Percentiles rank a stretch among this genome's conserved stretches.
These are phyloP conservation scores for Tetragonia tetragonoides DNA, from an alignment of 148 eudicot species.

Conservation along the genomic window DNA sequence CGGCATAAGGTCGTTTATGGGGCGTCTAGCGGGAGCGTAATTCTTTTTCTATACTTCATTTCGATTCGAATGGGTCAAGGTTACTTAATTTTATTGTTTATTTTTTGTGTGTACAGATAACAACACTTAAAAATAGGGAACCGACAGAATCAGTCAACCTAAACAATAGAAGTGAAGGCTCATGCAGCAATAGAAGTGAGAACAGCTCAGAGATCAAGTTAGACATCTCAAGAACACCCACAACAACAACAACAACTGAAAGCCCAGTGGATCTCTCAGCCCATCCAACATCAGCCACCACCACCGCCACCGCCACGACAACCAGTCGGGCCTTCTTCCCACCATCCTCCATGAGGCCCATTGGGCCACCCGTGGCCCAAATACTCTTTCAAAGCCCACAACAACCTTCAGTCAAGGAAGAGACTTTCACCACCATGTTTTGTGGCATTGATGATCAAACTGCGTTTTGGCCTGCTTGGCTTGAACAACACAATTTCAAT, in stretches of 20 bases:
- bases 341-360: slow-evolving; percentile 49
- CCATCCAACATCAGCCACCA: slow-evolving; percentile 23
- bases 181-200: slow-evolving; percentile 78
- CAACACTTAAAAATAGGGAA: slow-evolving; percentile 64
- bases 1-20: too few relatives aligned
- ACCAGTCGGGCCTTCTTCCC: slow-evolving; percentile 52
- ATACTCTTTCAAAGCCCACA: slow-evolving; percentile 51
- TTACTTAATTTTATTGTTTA: not conserved
- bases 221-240: slow-evolving; percentile 61
- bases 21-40: too few relatives aligned
- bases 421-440: slow-evolving; percentile 72
- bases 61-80: too few relatives aligned
- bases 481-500: slow-evolving; percentile 78
- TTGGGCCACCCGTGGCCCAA: slow-evolving; percentile 38
- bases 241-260: slow-evolving; percentile 40
- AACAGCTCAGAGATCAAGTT: slow-evolving; percentile 79
- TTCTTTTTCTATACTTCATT: too few relatives aligned
- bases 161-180: slow-evolving; percentile 92
- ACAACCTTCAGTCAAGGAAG: slow-evolving; percentile 64
- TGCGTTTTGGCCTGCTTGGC: slow-evolving; percentile 91
- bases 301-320: slow-evolving; percentile 17
- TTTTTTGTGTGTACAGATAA: slow-evolving; percentile 43
- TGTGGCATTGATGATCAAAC: slow-evolving; percentile 76
- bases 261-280: slow-evolving; percentile 49
- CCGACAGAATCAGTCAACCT: slow-evolving; percentile 84